Conservation (phyloP, 2,329 filamentous ascomycete genomes). For the Tolypocladium pustulatum region DNA sequence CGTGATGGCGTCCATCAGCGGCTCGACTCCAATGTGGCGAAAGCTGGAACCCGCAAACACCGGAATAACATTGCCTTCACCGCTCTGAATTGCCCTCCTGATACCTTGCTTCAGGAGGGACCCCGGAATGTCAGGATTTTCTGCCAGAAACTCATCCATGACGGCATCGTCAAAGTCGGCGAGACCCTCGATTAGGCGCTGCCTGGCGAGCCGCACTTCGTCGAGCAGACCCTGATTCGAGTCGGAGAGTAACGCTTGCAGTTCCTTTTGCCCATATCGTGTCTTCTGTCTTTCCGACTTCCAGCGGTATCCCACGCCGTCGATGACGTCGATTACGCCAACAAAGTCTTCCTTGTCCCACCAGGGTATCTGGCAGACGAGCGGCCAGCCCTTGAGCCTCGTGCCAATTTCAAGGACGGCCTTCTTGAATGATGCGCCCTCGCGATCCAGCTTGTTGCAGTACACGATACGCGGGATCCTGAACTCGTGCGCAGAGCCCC, state of each 20-base stretch:
- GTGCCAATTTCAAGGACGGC: constrained; percentile 79
- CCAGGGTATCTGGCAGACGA: constrained; percentile 93
- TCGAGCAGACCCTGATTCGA: constrained; percentile 42
- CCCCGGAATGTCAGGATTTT: constrained; percentile 62
- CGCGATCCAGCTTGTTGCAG: constrained; percentile 70
- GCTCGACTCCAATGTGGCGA: constrained; percentile 87
- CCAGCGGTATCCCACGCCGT: constrained; percentile 67
- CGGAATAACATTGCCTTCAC: constrained; percentile 66
- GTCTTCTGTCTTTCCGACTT: constrained; percentile 31
- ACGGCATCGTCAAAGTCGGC: constrained; percentile 83
- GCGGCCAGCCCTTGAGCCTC: constrained; percentile 71
- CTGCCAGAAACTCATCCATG: constrained; percentile 73
- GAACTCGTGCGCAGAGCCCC: constrained; percentile 80
- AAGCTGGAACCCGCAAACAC: constrained; percentile 90
- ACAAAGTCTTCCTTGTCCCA: constrained; percentile 73
- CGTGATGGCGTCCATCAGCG: constrained; percentile 77
- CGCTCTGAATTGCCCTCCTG: constrained; percentile 56
- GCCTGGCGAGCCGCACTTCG: constrained; percentile 67
- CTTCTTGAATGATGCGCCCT: constrained; percentile 68
- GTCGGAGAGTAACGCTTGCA: constrained; percentile 27
- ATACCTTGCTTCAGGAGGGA: constrained; percentile 62
- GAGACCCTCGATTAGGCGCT: constrained; percentile 69
- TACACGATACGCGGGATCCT: constrained; percentile 71
- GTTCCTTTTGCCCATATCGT: constrained; percentile 16
- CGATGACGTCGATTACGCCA: constrained; percentile 76